Percentiles rank a stretch among this genome's conserved stretches.
Conservation (phyloP, 345 rosid genomes). For the Theobroma cacao region DNA sequence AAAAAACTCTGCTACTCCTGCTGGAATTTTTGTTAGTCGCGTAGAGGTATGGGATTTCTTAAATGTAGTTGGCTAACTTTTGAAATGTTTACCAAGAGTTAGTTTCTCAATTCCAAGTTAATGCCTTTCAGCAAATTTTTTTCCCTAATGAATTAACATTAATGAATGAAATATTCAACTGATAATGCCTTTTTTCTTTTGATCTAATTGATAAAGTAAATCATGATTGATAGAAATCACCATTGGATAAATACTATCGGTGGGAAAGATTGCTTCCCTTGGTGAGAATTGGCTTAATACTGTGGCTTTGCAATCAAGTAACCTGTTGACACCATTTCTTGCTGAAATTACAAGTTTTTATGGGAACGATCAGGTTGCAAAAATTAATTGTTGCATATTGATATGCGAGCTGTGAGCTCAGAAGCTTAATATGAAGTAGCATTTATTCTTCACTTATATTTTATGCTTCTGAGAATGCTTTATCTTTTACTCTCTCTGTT, state of each 20-base stretch:
- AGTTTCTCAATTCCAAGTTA: background rate
- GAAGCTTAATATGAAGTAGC: background rate
- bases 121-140: background rate
- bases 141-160: too few species aligned
- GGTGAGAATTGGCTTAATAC: background rate
- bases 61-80: constrained; percentile 2
- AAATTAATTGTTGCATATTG: background rate
- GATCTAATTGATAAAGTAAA: background rate
- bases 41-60: constrained; percentile 56
- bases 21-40: constrained; percentile 84
- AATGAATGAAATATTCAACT: background rate
- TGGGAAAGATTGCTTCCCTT: background rate
- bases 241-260: background rate
- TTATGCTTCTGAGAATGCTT: constrained; percentile 5
- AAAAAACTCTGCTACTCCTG: constrained; percentile 54
- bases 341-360: background rate
- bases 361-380: background rate
- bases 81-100: background rate
- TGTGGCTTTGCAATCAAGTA: background rate
- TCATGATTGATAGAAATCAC: background rate
- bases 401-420: background rate
- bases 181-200: background rate
- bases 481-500: background rate
- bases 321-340: background rate
- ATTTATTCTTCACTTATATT: background rate